Conservation (phyloP, 2,329 filamentous ascomycete species). For the Diplodia corticola region DNA sequence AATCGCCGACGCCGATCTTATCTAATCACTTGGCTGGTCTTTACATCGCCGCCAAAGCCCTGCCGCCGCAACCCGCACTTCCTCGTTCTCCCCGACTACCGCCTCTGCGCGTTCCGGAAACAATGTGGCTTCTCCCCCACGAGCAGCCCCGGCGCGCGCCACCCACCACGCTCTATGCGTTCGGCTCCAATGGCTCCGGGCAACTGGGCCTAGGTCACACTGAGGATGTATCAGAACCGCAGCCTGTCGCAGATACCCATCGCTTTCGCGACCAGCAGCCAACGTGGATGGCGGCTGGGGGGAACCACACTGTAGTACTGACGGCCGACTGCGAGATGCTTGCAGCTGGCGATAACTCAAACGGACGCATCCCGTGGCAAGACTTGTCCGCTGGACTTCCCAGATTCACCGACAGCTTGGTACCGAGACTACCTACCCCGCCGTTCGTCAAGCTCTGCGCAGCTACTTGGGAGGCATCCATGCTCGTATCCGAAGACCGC, state of each 20-base stretch:
- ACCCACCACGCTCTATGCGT: constrained; percentile 40
- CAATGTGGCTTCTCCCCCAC: constrained; percentile 1
- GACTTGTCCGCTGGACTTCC: not conserved
- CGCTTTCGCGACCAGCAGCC: constrained; percentile 3
- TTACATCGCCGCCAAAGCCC: not conserved
- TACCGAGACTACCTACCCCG: not conserved
- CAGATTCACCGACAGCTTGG: constrained; percentile 5
- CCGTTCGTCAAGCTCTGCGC: constrained; percentile 49
- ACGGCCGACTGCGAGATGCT: constrained; percentile 61
- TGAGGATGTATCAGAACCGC: constrained; percentile 42
- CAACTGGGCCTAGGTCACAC: constrained; percentile 52
- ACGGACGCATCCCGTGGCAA: constrained; percentile 35
- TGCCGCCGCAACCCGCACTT: not conserved
- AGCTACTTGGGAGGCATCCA: constrained; percentile 77
- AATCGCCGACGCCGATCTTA: constrained; percentile 20
- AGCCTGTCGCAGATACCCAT: constrained; percentile 21
- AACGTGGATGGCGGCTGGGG: constrained; percentile 61
- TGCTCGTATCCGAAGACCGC: constrained; percentile 54
- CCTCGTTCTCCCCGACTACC: not conserved
- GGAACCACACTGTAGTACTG: constrained; percentile 82
- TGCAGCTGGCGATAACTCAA: constrained; percentile 62
- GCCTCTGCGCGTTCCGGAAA: not conserved
- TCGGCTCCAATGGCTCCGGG: constrained; percentile 56
- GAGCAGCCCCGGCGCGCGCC: constrained; percentile 4
- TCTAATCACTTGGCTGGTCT: constrained; percentile 11